Evolutionary conservation across 441 rosid genomes (phyloP), one percentile per base, ranked within the genome.

Genomic region (Breynia disticha): DNA sequence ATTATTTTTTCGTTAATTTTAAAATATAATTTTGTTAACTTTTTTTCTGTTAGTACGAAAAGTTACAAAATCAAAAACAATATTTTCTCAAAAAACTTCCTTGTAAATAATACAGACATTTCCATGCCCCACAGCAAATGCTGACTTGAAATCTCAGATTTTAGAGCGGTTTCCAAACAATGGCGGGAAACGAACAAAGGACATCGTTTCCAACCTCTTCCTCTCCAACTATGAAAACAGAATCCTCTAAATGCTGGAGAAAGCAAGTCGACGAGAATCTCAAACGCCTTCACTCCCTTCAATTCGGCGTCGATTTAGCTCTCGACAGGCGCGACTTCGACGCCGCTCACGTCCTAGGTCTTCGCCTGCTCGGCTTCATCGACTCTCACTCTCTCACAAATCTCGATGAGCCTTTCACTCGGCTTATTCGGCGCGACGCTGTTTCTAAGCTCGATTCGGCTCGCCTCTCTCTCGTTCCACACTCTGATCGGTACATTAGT

Each of bases 311-410:
- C 64, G 98, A 86, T 55, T 64, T 65, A 22, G 86, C 83, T 49
- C 72, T 82, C 20, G 85, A 82, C 71, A 81, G 76, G 64, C 69
- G 77, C 53, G 91, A 88, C 62, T 88, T 75, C 76, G 59, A 86
- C 14, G 55, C 95, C 2, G 94, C 95, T 20, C 78, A 75, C 19
- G 53, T 86, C 61, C 79, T 91, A 55, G 76, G 79, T 19, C 97
- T 88, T 61, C 84, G 86, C 3, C 98, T 91, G 56, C 68, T 88
- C 57, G 98, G 98, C 62, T 88, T 91, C 70, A 83, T 91, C 57
- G 94, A 84, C 67, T 91, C 97, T 20, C 82, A 66, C 56, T 73
- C 87, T 43, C 72, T 63, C 28, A 68, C 82, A 1, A 82, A 80
- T 1, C 55, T 38, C 1, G 96, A 85, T 43, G 81, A 79, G 67